phyloP scores from a whole-genome alignment of 2,329 filamentous ascomycete species.

The Penicillium expansum region DNA sequence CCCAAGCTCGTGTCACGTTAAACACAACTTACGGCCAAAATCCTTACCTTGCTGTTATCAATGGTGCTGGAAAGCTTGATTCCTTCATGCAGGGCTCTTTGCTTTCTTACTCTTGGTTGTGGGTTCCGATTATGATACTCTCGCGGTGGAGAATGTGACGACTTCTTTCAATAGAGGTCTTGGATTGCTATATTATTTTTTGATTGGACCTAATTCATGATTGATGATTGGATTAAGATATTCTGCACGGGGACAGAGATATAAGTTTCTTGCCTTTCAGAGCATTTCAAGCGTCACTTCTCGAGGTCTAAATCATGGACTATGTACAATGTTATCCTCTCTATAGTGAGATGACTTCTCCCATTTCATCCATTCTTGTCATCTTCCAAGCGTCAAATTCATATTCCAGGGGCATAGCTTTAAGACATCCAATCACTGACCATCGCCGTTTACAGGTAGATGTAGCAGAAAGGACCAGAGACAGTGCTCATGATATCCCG shows the following conservation, averaged over 20 bases:
- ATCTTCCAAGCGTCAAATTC: not conserved
- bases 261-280: not conserved
- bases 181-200: not conserved
- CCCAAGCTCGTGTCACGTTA: slow-evolving; percentile 53
- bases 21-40: slow-evolving; percentile 61
- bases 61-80: not conserved
- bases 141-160: not conserved
- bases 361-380: not conserved
- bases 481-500: slow-evolving; percentile 44
- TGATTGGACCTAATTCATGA: not conserved
- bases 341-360: not conserved
- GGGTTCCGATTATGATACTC: slow-evolving; percentile 4
- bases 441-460: slow-evolving; percentile 35
- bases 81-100: not conserved
- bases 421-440: not conserved
- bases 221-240: not conserved
- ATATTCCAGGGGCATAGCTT: too few relatives aligned
- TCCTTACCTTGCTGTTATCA: slow-evolving; percentile 4
- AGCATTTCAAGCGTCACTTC: not conserved
- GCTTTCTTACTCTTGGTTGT: slow-evolving; percentile 1
- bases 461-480: slow-evolving; percentile 49
- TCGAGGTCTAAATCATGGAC: not conserved
- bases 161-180: not conserved
- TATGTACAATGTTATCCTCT: not conserved
- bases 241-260: too few relatives aligned